Percentiles rank a stretch among this genome's conserved stretches.
These are phyloP conservation scores for Cutaneotrichosporon dermatis DNA, from an alignment of 1,284 basidiomycete species.

Conservation along the genomic window DNA sequence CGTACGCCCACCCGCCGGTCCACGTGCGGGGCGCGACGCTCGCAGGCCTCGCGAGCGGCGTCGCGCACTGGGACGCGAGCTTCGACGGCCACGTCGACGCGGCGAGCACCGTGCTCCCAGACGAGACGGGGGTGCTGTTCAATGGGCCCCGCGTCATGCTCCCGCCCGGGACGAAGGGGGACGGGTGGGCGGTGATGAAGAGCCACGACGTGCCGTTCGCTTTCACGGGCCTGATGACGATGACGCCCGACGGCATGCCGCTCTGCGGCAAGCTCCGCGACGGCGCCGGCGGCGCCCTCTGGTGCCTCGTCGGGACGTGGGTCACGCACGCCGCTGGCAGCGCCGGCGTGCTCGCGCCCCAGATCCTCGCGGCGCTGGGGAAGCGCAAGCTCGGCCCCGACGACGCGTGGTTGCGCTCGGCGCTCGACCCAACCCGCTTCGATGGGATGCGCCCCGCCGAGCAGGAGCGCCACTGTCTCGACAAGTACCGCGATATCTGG, in stretches of 20 bases:
- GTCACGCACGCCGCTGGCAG: conserved; percentile 30
- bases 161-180: neutral
- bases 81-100: conserved; percentile 18
- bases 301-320: conserved; percentile 26
- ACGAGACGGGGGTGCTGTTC: conserved; percentile 14
- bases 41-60: conserved; percentile 9
- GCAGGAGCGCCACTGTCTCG: conserved; percentile 16
- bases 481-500: conserved; percentile 31
- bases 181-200: neutral
- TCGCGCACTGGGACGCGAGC: conserved; percentile 16
- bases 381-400: neutral
- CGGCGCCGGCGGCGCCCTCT: conserved; percentile 9
- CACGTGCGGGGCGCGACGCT: conserved; percentile 9
- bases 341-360: conserved; percentile 22
- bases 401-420: conserved; percentile 14
- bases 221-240: conserved; percentile 30
- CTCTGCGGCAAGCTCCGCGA: conserved; percentile 21
- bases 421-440: conserved; percentile 36
- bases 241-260: conserved; percentile 32
- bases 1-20: conserved; percentile 25
- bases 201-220: conserved; percentile 3
- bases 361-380: conserved; percentile 15
- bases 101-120: conserved; percentile 16
- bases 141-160: neutral
- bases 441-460: conserved; percentile 3